phyloP scores from a whole-genome alignment of 768 basidiomycete species.

The Amanita rimosa region DNA sequence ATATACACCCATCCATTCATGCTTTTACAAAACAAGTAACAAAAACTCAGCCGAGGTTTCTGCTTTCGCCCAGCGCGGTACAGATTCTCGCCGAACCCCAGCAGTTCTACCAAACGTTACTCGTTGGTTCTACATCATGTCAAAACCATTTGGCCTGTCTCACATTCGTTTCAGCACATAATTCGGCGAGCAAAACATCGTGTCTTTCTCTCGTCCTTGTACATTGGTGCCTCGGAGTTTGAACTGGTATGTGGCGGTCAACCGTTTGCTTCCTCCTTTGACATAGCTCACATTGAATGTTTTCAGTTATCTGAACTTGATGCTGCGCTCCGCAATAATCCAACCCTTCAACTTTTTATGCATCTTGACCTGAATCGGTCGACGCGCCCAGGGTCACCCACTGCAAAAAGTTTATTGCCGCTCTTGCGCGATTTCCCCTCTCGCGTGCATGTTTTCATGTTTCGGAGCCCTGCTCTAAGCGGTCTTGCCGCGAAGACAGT shows the following conservation, averaged over 20 bases:
- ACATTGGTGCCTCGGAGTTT: constrained; percentile 71
- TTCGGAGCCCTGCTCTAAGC: constrained; percentile 77
- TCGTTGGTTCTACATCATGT: constrained; percentile 30
- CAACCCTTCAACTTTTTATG: constrained; percentile 54
- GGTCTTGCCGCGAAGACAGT: constrained; percentile 67
- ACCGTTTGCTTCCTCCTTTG: neutral
- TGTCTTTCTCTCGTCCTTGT: constrained; percentile 85
- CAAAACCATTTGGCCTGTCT: neutral
- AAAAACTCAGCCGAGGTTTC: constrained; percentile 30
- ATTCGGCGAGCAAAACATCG: constrained; percentile 66
- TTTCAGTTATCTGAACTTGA: constrained; percentile 59
- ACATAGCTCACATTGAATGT: neutral
- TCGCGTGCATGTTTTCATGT: constrained; percentile 70
- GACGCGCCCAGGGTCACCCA: constrained; percentile 64
- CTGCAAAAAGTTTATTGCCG: constrained; percentile 57
- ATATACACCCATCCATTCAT: constrained; percentile 17
- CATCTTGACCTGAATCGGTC: constrained; percentile 76
- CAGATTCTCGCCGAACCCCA: constrained; percentile 36
- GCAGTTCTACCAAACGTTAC: constrained; percentile 39
- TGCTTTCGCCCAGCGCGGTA: constrained; percentile 28
- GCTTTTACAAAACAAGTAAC: constrained; percentile 18
- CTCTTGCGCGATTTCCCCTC: constrained; percentile 61
- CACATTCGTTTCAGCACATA: constrained; percentile 44
- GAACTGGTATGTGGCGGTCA: constrained; percentile 56
- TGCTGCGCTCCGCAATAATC: constrained; percentile 40